These are phyloP conservation scores for Anacardium occidentale DNA, from an alignment of 345 rosid genomes.

Conservation along the genomic window DNA sequence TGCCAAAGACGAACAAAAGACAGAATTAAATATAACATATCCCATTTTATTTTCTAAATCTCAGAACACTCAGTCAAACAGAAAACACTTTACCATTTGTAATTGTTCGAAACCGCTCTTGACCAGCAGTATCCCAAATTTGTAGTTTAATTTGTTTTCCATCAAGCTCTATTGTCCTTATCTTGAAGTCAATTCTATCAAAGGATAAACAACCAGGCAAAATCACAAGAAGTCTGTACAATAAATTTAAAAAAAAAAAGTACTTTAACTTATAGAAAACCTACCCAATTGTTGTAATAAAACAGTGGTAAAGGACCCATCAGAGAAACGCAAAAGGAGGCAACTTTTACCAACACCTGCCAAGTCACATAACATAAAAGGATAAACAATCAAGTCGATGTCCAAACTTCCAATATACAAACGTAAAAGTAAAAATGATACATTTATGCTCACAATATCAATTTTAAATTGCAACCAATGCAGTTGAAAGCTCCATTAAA, in stretches of 20 bases:
- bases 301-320: constrained; percentile 95
- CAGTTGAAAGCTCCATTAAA: not conserved
- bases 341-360: constrained; percentile 95
- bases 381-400: constrained; percentile 3
- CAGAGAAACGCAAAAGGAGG: constrained; percentile 86
- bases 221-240: not conserved
- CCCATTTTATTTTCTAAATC: not conserved
- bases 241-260: not conserved
- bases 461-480: not conserved
- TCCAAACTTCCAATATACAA: not conserved
- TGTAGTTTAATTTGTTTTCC: constrained; percentile 91
- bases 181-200: constrained; percentile 91
- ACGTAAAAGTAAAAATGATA: not conserved
- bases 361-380: constrained; percentile 8
- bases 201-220: constrained; percentile 15
- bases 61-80: not conserved
- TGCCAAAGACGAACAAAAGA: not conserved
- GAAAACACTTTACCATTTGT: constrained; percentile 69
- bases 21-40: not conserved
- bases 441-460: not conserved
- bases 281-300: constrained; percentile 95
- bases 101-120: constrained; percentile 82
- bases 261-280: not conserved
- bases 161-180: constrained; percentile 93
- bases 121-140: constrained; percentile 96